Base-by-base conservation (phyloP, 805 yeast species). In the Zygosaccharomyces gambellarensis region DNA sequence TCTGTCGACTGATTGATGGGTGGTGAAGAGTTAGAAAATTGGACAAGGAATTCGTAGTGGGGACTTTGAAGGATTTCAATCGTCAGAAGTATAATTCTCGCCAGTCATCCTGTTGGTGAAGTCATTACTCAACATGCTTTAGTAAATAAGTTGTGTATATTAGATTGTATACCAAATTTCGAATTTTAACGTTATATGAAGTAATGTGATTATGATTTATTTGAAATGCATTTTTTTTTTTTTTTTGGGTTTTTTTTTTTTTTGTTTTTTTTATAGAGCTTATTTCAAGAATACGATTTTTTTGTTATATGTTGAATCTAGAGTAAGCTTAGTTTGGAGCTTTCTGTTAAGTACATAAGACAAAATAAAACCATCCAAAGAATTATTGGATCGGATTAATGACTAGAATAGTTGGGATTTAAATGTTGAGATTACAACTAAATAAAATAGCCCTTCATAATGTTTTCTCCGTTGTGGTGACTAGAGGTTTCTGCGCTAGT, bases 61-160 rank as follows among this genome's bases (percentile, higher is more conserved):
- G 59, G 59, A 54, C 59, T 51, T 47, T 34, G 17, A 50, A 53
- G 17, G 17, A 48, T 23, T 19, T 45, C 41, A n/a, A 12, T 27
- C 5, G 12, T 11, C n/a, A 23, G 29, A 28, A 36, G 30, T 34
- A 34, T 34, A 34, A 34, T 5, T 14, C 19, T 14, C 10, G 2
- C 9, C 6, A 8, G 11, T 14, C 22, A 17, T 34, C 7, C 11
- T 14, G 38, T 34, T 34, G 22, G 21, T 9, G 22, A 9, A 14
- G 22, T 25, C 38, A 34, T 34, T 34, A 21, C 9, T 25, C 28
- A 6, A n/a, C 12, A 17, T 21, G n/a, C 5, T 34, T 34, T 21
- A 34, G 10, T 34, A 34, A 34, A 34, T 34, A 34, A 34, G 12
- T 14, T 34, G 9, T 17, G 38, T 34, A 34, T 34, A 34, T 14